Conservation (phyloP, 2,329 filamentous ascomycete species). For the Trichoderma sp. region DNA sequence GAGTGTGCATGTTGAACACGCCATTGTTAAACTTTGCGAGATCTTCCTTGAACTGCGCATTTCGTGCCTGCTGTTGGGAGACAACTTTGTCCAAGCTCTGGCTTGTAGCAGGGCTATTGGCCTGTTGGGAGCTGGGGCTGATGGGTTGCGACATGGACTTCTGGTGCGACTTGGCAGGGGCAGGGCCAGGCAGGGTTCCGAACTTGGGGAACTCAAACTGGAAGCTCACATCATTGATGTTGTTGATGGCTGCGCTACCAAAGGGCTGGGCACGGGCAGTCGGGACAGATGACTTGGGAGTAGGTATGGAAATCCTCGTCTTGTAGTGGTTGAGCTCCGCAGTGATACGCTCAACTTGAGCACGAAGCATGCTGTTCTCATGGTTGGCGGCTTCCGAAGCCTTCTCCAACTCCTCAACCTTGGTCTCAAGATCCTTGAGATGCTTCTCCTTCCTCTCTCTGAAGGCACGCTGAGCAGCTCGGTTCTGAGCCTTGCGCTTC, state of each 20-base stretch:
- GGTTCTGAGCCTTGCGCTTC: conserved; percentile 96
- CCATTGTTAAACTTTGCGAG: conserved; percentile 49
- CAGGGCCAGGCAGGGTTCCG: conserved; percentile 62
- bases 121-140: conserved; percentile 30
- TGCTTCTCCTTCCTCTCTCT: conserved; percentile 93
- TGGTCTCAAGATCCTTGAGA: conserved; percentile 77
- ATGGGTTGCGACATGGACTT: conserved; percentile 32
- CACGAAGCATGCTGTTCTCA: conserved; percentile 79
- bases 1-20: conserved; percentile 54
- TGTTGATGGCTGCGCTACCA: conserved; percentile 51
- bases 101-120: conserved; percentile 31
- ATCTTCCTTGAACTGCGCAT: conserved; percentile 43
- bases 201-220: conserved; percentile 97
- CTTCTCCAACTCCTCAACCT: conserved; percentile 75
- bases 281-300: conserved; percentile 37
- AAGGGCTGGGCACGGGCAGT: conserved; percentile 37
- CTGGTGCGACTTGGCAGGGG: conserved; percentile 28
- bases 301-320: conserved; percentile 69
- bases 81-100: conserved; percentile 29
- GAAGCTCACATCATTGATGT: conserved; percentile 74
- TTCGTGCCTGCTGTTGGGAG: conserved; percentile 20
- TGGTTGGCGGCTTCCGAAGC: conserved; percentile 77
- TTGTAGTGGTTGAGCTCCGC: conserved; percentile 86
- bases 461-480: conserved; percentile 89
- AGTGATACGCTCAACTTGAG: conserved; percentile 85